Evolutionary conservation across 1,284 basidiomycete genomes (phyloP).

Genomic region (Phylloboletellus chloephorus): DNA sequence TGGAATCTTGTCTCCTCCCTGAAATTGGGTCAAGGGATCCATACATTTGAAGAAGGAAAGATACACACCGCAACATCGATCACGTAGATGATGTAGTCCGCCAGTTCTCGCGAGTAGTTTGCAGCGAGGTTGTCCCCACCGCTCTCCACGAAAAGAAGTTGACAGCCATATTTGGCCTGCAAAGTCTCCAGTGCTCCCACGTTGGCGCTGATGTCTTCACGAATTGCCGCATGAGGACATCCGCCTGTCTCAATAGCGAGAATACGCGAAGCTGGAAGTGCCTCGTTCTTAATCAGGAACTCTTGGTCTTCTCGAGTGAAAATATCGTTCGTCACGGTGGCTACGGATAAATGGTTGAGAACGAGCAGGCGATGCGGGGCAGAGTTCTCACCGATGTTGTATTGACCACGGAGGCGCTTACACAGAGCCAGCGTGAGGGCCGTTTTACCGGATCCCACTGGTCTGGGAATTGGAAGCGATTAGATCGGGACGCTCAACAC

Average conservation of each 20-base stretch:
- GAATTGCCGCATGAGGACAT: conserved; percentile 92
- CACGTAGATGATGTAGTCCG: conserved; percentile 96
- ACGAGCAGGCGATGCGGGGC: background rate
- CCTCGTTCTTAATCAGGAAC: conserved; percentile 90
- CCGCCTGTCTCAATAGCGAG: conserved; percentile 96
- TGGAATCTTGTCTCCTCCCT: conserved; percentile 97
- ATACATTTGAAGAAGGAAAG: conserved; percentile 7
- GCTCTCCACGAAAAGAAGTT: conserved; percentile 88
- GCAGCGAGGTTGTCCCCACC: conserved; percentile 96
- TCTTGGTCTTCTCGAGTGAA: conserved; percentile 98
- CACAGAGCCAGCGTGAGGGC: conserved; percentile 93
- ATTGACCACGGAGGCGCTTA: conserved; percentile 71
- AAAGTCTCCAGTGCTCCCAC: conserved; percentile 92
- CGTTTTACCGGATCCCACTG: conserved; percentile 97
- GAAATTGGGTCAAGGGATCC: conserved; percentile 9
- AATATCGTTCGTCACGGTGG: conserved; percentile 94
- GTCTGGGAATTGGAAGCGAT: conserved; percentile 41
- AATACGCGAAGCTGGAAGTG: conserved; percentile 81
- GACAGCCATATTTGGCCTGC: conserved; percentile 84
- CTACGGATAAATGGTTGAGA: conserved; percentile 39
- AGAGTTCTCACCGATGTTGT: conserved; percentile 74
- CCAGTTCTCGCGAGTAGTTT: conserved; percentile 93
- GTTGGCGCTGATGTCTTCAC: conserved; percentile 97
- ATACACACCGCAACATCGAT: conserved; percentile 70
- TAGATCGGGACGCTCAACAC: conserved; percentile 3